Evolutionary conservation across 2,329 filamentous ascomycete genomes (phyloP), one percentile per base, ranked within the genome.

Genomic region (Tympanopsis confertula): DNA sequence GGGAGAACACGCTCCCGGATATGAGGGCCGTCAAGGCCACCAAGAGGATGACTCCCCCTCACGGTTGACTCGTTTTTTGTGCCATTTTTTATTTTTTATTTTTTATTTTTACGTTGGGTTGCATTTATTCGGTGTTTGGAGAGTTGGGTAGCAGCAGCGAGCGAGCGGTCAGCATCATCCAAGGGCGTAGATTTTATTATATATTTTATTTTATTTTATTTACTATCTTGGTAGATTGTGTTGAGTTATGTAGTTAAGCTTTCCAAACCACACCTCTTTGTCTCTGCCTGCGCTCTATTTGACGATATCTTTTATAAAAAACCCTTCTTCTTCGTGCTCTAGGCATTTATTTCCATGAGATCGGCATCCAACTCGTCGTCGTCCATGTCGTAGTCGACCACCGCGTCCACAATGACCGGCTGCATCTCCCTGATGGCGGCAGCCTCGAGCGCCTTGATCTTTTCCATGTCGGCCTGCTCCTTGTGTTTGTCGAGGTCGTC

Each of bases 401-500:
- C 32, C 7, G 7, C n/a, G n/a, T 13, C n/a, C 32, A 7, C n/a
- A 13, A 15, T 39, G 44, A 26, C 32, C 39, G 4, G 37, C 37
- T 4, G 39, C 40, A 28, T 38, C 42, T 35, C 32, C 28, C 36
- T 44, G 44, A 41, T 48, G 46, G 3, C 47, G 46, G 20, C 46
- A 37, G 19, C 40, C 51, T 74, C 68, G 28, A 83, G 61, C 48
- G 80, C 74, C 41, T 66, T 65, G 47, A 84, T 83, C 45, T 64
- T 71, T 46, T 85, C 79, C 44, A 78, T 65, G 41, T 84, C 81
- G 48, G 76, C 64, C 59, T 83, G 85, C 54, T 78, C 74, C 64
- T 93, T 82, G 59, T 94, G 82, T 36, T 65, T 69, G 58, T 81
- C 74, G 37, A 96, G 61, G 51, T 96, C 86, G 41, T 75, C 72